Evolutionary conservation across 345 rosid genomes (phyloP).

Genomic region (Lumnitzera littorea): DNA sequence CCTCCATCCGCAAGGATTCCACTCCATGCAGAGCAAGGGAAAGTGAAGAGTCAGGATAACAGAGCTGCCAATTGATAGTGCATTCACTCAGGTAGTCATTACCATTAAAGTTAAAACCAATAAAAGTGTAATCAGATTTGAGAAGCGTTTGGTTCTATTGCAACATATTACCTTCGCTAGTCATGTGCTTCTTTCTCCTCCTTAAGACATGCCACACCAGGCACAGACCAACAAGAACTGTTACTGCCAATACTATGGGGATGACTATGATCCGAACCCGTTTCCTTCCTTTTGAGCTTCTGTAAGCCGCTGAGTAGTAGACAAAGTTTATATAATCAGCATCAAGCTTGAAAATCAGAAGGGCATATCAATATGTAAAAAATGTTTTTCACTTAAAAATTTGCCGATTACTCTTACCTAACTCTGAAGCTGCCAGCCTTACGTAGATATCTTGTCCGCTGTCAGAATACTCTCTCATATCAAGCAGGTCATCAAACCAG

Average conservation of each 20-base stretch:
- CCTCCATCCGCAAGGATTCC: no score
- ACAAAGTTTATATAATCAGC: not conserved
- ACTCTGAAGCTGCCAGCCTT: slow-evolving; percentile 13
- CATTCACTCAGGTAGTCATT: no score
- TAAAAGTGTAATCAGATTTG: no score
- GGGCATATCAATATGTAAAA: not conserved
- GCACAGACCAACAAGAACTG: not conserved
- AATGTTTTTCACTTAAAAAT: not conserved
- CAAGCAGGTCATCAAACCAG: slow-evolving; percentile 28
- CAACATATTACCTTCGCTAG: no score
- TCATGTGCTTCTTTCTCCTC: not conserved
- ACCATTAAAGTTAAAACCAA: no score
- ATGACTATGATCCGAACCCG: not conserved
- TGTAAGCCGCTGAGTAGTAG: no score
- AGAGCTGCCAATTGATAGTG: no score
- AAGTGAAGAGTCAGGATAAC: no score
- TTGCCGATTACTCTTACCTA: slow-evolving; percentile 10
- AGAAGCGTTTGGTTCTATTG: no score
- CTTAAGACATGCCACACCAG: not conserved
- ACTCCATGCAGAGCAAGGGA: no score
- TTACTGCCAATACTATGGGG: not conserved
- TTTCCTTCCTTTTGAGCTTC: slow-evolving; percentile 2
- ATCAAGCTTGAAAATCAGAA: not conserved
- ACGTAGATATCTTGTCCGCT: slow-evolving; percentile 21
- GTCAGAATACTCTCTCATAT: slow-evolving; percentile 4